Base-by-base conservation (phyloP, 306 rosid genomes). In the Pterocarpus macrocarpus region DNA sequence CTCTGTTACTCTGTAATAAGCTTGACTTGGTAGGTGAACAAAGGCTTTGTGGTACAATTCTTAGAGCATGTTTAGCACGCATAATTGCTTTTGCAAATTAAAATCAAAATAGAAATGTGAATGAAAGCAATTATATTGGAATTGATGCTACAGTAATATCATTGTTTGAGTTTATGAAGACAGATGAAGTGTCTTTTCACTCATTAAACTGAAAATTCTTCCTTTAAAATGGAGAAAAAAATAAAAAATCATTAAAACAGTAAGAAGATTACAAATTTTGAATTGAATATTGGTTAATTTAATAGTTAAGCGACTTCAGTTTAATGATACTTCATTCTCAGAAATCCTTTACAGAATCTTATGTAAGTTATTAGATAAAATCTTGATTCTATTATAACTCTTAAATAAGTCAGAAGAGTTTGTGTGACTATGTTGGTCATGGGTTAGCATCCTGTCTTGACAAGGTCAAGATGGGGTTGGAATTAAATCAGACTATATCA, bases 51-150 rank as follows among this genome's bases (percentile, higher is more conserved):
- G 47, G 64, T 33, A 9, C 34, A 39, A 33, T 13, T 73, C 30
- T 6, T 41, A 3, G 39, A 32, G 53, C 65, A 52, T 30, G 14
- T 52, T 65, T 52, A 39, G 17, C 34, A 16, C 33, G 4, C 30
- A 11, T 17, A 17, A 67, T 67, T 67, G 55, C 15, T 30, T 71
- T 28, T 50, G 47, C 4, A 50, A 50, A n/a, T 33, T 52, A 28
- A 34, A 71, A 13, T 5, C 32, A 13, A 9, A 53, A 38, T 39
- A 52, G 3, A 52, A 77, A 64, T 52, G 64, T 49, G 64, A 17
- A 64, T 45, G 39, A 55, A 65, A 33, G 52, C n/a, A 11, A 53
- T 53, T 65, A 65, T 45, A 22, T 36, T 12, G 56, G 34, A 77
- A 36, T 36, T 36, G 5, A 38, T 77, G 34, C 32, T 39, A 16